Evolutionary conservation across 495 filamentous ascomycete species (phyloP).

Genomic region (Tuber umbilicatum): DNA sequence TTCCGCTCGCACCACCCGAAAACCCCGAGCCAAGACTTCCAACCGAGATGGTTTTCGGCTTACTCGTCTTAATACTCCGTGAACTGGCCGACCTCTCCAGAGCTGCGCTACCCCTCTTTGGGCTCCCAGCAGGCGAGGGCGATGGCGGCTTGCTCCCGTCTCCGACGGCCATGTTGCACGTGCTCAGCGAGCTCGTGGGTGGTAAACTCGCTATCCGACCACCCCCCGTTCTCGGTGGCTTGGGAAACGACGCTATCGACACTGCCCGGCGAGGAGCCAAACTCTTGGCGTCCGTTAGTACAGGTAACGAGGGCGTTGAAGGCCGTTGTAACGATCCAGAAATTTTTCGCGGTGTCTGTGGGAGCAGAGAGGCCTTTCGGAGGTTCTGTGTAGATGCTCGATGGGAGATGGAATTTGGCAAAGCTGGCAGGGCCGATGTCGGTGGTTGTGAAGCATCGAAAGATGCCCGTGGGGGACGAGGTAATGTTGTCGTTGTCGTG

Average conservation of each 20-base stretch:
- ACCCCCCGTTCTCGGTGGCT: constrained; percentile 26
- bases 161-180: neutral
- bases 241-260: constrained; percentile 41
- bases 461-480: constrained; percentile 33
- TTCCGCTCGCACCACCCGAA: constrained; percentile 18
- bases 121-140: neutral
- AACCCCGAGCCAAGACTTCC: constrained; percentile 16
- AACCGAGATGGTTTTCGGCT: constrained; percentile 21
- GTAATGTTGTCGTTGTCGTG: constrained; percentile 38
- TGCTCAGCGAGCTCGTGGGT: constrained; percentile 8
- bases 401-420: constrained; percentile 25
- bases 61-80: neutral
- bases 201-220: constrained; percentile 35
- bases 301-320: constrained; percentile 26
- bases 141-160: neutral
- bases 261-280: constrained; percentile 28
- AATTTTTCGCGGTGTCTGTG: constrained; percentile 30
- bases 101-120: constrained; percentile 15
- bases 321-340: constrained; percentile 28
- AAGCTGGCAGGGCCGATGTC: constrained; percentile 31
- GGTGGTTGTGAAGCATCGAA: constrained; percentile 34
- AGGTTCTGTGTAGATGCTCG: constrained; percentile 34
- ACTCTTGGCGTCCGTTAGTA: constrained; percentile 17
- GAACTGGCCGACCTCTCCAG: constrained; percentile 23
- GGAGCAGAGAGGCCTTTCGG: constrained; percentile 29